Conservation (phyloP, 768 basidiomycete genomes). For the Pleurotus tuoliensis region DNA sequence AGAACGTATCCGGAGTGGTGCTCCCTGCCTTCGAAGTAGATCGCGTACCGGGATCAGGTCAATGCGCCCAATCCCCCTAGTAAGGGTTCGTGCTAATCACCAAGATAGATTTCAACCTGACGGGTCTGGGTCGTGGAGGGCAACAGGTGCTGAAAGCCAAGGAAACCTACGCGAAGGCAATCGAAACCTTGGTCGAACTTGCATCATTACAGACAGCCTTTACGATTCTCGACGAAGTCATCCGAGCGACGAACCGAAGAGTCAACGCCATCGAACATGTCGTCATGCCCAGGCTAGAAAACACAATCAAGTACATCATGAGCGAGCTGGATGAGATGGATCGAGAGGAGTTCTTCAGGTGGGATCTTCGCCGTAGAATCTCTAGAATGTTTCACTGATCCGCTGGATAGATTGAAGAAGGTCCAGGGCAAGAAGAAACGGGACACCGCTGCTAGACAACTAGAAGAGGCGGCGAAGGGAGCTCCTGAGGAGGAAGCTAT, state of each 20-base stretch:
- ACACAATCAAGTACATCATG: slow-evolving; percentile 97
- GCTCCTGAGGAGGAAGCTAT: background rate
- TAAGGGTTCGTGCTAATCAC: background rate
- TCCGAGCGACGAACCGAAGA: slow-evolving; percentile 96
- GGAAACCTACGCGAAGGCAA: slow-evolving; percentile 96
- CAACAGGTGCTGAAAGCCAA: slow-evolving; percentile 94
- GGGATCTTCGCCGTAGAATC: slow-evolving; percentile 11
- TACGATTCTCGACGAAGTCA: slow-evolving; percentile 97
- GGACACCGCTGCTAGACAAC: slow-evolving; percentile 45
- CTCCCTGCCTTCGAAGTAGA: slow-evolving; percentile 94
- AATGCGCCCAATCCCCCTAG: slow-evolving; percentile 8
- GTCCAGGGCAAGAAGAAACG: slow-evolving; percentile 97
- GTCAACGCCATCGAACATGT: slow-evolving; percentile 99
- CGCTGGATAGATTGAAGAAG: slow-evolving; percentile 75
- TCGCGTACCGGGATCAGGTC: slow-evolving; percentile 80
- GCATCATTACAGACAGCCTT: slow-evolving; percentile 97
- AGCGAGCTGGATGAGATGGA: slow-evolving; percentile 99
- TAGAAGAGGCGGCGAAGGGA: slow-evolving; percentile 15
- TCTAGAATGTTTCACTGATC: background rate
- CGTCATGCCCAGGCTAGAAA: slow-evolving; percentile 91
- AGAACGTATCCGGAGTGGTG: slow-evolving; percentile 97
- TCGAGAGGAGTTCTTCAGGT: slow-evolving; percentile 92
- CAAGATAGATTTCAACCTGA: slow-evolving; percentile 85
- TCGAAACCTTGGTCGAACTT: slow-evolving; percentile 95
- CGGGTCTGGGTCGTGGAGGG: slow-evolving; percentile 93